Base-by-base conservation (phyloP, 176 grass and related monocot genomes). In the Elaeis guineensis region DNA sequence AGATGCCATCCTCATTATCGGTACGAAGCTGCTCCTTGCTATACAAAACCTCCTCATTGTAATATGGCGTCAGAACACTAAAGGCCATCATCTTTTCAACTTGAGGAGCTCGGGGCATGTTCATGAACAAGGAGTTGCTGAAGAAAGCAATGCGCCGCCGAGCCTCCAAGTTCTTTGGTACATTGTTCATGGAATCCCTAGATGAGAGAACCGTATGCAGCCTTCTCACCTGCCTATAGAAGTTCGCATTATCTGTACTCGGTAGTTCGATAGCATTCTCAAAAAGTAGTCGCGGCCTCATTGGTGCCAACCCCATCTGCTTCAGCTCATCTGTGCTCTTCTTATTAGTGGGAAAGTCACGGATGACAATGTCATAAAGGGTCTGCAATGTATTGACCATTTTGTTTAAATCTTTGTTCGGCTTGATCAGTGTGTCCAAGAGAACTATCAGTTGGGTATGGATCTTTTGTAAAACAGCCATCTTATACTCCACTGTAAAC, bases 81-180 rank as follows among this genome's bases (percentile, higher is more conserved):
- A 97, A 97, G 54, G 92, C 81, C 21, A 55, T 64, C 92, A 97
- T 97, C 77, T 88, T 97, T 76, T 89, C 87, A 74, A 97, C 84
- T 57, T 60, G 68, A 22, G 87, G 87, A 65, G 92, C 92, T 32
- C 92, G 87, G 21, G 87, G 92, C 87, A 97, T 97, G 76, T 88
- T 97, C 92, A 97, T 97, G 81, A 97, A 97, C 9, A 97, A 77
- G 62, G 92, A 97, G 66, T 97, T 97, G 78, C 87, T 97, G 87
- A 97, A 97, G 84, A 97, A 97, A 54, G 87, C 54, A 69, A 97
- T 91, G 32, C 92, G 77, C 22, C 92, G 81, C 54, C 59, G 73
- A 51, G 87, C 92, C 83, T 97, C 92, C 0, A 83, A 78, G 58
- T 97, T 89, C 76, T 82, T 97, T 4, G 92, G 87, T 57, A 97